Percentiles rank a stretch among this genome's conserved stretches.
phyloP scores from a whole-genome alignment of 2,329 filamentous ascomycete species.

The Calonectria crousiana region DNA sequence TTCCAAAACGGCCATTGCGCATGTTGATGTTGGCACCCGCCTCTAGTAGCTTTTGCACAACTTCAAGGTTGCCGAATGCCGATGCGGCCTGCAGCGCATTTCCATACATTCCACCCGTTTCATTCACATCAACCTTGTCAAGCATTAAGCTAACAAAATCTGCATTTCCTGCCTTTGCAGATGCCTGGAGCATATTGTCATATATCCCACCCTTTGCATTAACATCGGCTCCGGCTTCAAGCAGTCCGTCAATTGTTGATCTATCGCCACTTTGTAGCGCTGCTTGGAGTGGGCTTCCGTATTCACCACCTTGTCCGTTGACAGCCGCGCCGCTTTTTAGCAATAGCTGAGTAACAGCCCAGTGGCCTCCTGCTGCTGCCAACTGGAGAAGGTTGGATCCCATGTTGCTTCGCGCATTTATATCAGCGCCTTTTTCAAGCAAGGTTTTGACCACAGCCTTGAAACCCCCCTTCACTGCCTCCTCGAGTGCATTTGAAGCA shows the following conservation, averaged over 20 bases:
- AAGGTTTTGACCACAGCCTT: not conserved
- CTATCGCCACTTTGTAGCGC: not conserved
- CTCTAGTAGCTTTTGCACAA: not conserved
- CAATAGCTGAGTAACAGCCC: not conserved
- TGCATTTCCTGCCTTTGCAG: not conserved
- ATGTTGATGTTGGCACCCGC: slow-evolving; percentile 1
- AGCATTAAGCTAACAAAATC: not conserved
- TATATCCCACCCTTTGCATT: no score
- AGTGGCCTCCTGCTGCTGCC: not conserved
- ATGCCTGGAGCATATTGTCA: not conserved
- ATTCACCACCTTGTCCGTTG: not conserved
- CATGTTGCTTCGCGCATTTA: not conserved
- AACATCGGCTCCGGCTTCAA: no score
- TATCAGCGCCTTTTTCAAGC: not conserved
- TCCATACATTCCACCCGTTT: not conserved
- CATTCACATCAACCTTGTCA: not conserved
- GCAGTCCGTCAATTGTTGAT: not conserved
- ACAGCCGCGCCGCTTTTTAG: not conserved
- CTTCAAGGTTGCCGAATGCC: not conserved
- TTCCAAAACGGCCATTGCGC: not conserved
- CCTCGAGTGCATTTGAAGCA: not conserved
- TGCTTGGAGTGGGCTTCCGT: not conserved
- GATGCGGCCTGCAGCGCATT: not conserved
- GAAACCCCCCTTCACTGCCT: not conserved
- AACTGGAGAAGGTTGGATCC: not conserved